phyloP scores from a whole-genome alignment of 768 basidiomycete genomes.

The Scleroderma bovista region DNA sequence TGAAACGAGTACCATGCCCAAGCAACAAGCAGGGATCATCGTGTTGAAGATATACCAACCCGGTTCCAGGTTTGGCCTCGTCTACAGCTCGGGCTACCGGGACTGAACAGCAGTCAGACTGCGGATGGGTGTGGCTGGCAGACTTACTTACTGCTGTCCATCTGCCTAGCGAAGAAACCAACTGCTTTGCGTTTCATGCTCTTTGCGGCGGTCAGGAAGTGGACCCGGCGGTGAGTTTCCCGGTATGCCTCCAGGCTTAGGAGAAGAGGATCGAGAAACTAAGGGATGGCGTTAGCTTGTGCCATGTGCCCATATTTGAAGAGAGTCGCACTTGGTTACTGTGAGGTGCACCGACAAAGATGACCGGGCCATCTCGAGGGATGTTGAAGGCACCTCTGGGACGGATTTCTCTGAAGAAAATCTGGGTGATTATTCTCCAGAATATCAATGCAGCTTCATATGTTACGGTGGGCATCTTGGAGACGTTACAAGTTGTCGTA shows the following conservation, averaged over 20 bases:
- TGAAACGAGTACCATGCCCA: conserved; percentile 79
- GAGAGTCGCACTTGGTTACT: conserved; percentile 65
- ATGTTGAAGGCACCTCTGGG: conserved; percentile 94
- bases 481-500: conserved; percentile 4
- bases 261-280: conserved; percentile 92
- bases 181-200: conserved; percentile 78
- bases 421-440: conserved; percentile 80
- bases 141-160: conserved; percentile 74
- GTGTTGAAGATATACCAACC: conserved; percentile 62
- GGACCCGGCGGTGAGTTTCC: conserved; percentile 75
- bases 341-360: conserved; percentile 92
- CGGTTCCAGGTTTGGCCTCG: conserved; percentile 68
- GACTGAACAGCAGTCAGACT: conserved; percentile 44
- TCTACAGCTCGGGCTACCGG: conserved; percentile 93
- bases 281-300: conserved; percentile 13
- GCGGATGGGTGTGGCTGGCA: neutral
- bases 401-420: conserved; percentile 95
- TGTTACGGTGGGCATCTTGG: conserved; percentile 22
- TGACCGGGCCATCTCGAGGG: conserved; percentile 82
- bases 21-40: conserved; percentile 78
- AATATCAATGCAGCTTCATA: conserved; percentile 81
- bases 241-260: conserved; percentile 80
- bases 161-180: conserved; percentile 74
- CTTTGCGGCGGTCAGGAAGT: conserved; percentile 84
- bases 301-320: neutral